A percentile compares a stretch with the other conserved stretches of the same genome.
Evolutionary conservation across 2,329 filamentous ascomycete genomes (phyloP).

Genomic region (Verticillium nubilum): DNA sequence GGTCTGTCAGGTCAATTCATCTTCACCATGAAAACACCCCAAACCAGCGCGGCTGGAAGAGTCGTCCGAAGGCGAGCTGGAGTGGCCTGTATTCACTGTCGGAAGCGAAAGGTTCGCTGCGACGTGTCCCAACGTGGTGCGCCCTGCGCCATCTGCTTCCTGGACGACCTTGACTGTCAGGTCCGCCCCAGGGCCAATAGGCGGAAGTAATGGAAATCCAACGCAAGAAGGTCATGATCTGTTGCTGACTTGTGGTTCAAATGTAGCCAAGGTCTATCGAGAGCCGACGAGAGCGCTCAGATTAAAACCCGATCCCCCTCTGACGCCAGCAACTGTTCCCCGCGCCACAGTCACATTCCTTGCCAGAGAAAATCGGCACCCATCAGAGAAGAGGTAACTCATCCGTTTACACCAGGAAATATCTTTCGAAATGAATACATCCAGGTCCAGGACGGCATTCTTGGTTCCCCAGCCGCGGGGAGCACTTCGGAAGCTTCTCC

Average conservation of each 20-base stretch:
- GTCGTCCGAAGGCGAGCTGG: slow-evolving; percentile 34
- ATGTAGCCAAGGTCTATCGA: slow-evolving; percentile 20
- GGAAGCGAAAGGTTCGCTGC: slow-evolving; percentile 43
- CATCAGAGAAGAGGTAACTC: too few species aligned
- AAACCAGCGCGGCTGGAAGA: neutral
- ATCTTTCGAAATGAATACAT: too few species aligned
- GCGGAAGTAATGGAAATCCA: slow-evolving; percentile 20
- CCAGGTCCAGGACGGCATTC: too few species aligned
- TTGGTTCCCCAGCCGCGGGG: too few species aligned
- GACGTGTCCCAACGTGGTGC: slow-evolving; percentile 42
- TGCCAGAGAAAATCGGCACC: too few species aligned
- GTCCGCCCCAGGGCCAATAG: slow-evolving; percentile 31
- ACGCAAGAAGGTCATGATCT: neutral
- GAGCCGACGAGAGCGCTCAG: slow-evolving; percentile 17
- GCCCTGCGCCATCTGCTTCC: slow-evolving; percentile 47
- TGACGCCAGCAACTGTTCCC: neutral
- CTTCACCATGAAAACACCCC: neutral
- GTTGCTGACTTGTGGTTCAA: slow-evolving; percentile 10
- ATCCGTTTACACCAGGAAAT: too few species aligned
- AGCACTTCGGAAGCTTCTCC: too few species aligned
- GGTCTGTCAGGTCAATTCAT: too few species aligned
- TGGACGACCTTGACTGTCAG: slow-evolving; percentile 39
- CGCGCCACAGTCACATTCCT: neutral
- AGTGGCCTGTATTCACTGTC: slow-evolving; percentile 43
- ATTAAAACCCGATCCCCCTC: neutral